Evolutionary conservation across 1,284 basidiomycete genomes (phyloP), one percentile per base, ranked within the genome.

Genomic region (Apiotrichum domesticum): DNA sequence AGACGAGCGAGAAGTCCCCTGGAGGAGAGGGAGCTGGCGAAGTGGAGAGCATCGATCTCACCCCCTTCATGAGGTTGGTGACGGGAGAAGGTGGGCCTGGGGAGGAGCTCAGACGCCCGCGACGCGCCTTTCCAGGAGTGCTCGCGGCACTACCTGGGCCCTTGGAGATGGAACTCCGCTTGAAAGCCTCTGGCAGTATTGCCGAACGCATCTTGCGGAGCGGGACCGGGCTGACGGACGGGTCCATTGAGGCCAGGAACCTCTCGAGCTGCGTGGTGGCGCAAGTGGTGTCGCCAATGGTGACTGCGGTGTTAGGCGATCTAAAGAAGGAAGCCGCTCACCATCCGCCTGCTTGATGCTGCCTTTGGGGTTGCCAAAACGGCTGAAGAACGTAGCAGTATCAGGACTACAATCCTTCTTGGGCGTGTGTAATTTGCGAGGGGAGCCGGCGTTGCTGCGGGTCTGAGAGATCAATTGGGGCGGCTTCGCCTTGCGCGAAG

Each of bases 31-130:
- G 15, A 55, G 41, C 47, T 46, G 21, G 14, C 5, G 53, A 54
- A n/a, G 70, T 66, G 10, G 68, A 66, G 4, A 74, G 69, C 29
- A 70, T 61, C 55, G 70, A 70, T 21, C 67, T 65, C 63, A 71
- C 66, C 6, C 69, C 69, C 53, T 65, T 63, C 29, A 64, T 57
- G 5, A 74, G 67, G 51, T 67, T 67, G 21, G 59, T 59, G 29
- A 58, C 49, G 3, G 56, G 52, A 1, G 49, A 29, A 15, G 35
- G 35, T 14, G 9, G n/a, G 14, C 21, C 21, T 21, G 21, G 21
- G 9, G 52, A n/a, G 21, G 37, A 0, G 33, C 8, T 32, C n/a
- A 10, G n/a, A 13, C 6, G 7, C 9, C 29, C 37, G 15, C 29
- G 10, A 15, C 46, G 34, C 14, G 46, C 34, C 44, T 42, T 40